phyloP scores from a whole-genome alignment of 2,329 filamentous ascomycete genomes.

The Xylariaceae sp. region DNA sequence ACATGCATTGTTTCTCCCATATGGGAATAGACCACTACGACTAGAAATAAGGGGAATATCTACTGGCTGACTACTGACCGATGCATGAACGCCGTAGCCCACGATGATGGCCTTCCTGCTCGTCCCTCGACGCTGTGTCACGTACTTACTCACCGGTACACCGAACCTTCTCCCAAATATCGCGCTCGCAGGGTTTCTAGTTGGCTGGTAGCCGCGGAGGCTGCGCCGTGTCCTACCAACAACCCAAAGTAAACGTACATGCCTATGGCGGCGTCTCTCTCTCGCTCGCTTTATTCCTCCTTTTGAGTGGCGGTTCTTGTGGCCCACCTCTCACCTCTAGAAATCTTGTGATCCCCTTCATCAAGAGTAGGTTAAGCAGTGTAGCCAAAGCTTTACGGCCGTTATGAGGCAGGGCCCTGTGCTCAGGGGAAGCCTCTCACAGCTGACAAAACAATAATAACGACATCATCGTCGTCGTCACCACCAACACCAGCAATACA shows the following conservation, averaged over 20 bases:
- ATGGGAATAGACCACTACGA: too few species aligned
- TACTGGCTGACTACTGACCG: too few species aligned
- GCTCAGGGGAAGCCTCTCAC: neutral
- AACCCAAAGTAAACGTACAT: too few species aligned
- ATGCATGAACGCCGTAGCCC: slow-evolving; percentile 11
- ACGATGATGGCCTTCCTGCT: slow-evolving; percentile 1
- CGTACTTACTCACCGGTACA: slow-evolving; percentile 9
- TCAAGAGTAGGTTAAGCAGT: neutral
- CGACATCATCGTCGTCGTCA: too few species aligned
- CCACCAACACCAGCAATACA: neutral
- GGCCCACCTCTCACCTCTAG: too few species aligned
- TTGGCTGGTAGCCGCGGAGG: slow-evolving; percentile 11
- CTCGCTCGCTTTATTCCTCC: too few species aligned
- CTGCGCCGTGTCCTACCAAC: neutral
- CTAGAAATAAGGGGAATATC: neutral
- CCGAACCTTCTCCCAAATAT: neutral
- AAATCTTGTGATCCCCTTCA: neutral
- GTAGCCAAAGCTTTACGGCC: slow-evolving; percentile 22
- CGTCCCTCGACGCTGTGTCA: slow-evolving; percentile 18
- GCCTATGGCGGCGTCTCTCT: too few species aligned
- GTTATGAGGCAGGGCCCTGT: slow-evolving; percentile 13
- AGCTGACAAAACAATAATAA: slow-evolving; percentile 4
- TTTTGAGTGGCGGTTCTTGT: too few species aligned
- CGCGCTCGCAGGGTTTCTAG: too few species aligned
- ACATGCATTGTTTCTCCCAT: too few species aligned